phyloP scores from a whole-genome alignment of 768 basidiomycete genomes.

The Mycena haematopus region DNA sequence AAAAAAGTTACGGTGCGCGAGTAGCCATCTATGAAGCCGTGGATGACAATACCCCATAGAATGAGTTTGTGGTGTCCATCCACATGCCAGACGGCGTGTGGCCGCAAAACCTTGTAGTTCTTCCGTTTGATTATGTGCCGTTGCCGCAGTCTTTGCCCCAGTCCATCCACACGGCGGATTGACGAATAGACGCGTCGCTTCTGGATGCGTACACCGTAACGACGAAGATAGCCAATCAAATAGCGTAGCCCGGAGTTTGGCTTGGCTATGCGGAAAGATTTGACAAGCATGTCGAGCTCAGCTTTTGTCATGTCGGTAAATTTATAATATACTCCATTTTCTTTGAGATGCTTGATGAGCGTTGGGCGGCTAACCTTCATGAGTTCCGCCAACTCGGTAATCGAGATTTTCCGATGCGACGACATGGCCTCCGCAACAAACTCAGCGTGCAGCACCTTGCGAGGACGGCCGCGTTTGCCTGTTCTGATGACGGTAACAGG shows the following conservation, averaged over 20 bases:
- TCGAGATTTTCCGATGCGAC: background rate
- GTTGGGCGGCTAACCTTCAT: background rate
- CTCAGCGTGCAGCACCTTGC: background rate
- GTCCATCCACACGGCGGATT: conserved; percentile 31
- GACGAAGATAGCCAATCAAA: conserved; percentile 31
- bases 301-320: background rate
- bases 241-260: conserved; percentile 35
- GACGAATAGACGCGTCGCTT: conserved; percentile 24
- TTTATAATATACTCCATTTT: background rate
- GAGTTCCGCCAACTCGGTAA: background rate
- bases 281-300: conserved; percentile 2
- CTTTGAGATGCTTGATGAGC: conserved; percentile 8
- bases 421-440: conserved; percentile 6
- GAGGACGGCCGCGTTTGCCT: conserved; percentile 6
- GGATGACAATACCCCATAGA: conserved; percentile 35
- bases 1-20: conserved; percentile 33
- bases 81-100: conserved; percentile 34
- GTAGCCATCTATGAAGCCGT: conserved; percentile 39
- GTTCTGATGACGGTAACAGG: background rate
- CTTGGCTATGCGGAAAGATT: background rate
- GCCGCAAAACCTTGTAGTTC: conserved; percentile 29
- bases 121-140: conserved; percentile 22
- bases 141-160: conserved; percentile 26
- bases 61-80: conserved; percentile 33
- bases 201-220: conserved; percentile 31